These are phyloP conservation scores for Tulasnella sp. DNA, from an alignment of 768 basidiomycete species.

Conservation along the genomic window DNA sequence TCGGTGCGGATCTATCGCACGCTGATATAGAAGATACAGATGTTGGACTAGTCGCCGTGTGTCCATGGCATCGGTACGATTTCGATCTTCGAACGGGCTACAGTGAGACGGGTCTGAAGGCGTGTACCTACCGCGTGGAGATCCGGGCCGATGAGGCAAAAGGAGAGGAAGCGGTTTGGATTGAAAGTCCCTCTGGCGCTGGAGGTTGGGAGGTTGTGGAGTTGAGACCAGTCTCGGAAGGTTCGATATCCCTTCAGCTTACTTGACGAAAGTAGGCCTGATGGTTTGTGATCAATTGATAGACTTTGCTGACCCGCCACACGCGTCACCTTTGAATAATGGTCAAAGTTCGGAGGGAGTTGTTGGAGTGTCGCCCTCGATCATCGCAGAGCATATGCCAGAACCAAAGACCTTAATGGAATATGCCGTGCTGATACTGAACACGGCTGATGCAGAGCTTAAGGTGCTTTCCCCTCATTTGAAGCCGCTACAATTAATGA, in stretches of 20 bases:
- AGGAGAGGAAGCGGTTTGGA: constrained; percentile 38
- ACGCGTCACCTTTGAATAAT: constrained; percentile 16
- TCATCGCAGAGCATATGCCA: neutral
- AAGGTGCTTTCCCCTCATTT: too few relatives aligned
- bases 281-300: constrained; percentile 20
- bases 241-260: constrained; percentile 24
- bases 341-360: neutral
- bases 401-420: constrained; percentile 57
- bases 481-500: too few relatives aligned
- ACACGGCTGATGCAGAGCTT: constrained; percentile 55
- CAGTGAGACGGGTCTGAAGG: constrained; percentile 55
- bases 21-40: constrained; percentile 64
- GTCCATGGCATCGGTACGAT: constrained; percentile 66
- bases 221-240: constrained; percentile 61
- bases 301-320: constrained; percentile 60
- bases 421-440: constrained; percentile 69
- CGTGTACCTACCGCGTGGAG: constrained; percentile 51
- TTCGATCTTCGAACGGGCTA: constrained; percentile 59
- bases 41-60: constrained; percentile 48
- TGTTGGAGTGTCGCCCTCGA: constrained; percentile 1
- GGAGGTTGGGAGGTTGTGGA: constrained; percentile 56
- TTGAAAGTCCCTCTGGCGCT: constrained; percentile 41
- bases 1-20: constrained; percentile 70
- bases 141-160: constrained; percentile 28
- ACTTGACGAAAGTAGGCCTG: neutral